Conservation (phyloP, 768 basidiomycete genomes). For the Rhizopogon vinicolor region DNA sequence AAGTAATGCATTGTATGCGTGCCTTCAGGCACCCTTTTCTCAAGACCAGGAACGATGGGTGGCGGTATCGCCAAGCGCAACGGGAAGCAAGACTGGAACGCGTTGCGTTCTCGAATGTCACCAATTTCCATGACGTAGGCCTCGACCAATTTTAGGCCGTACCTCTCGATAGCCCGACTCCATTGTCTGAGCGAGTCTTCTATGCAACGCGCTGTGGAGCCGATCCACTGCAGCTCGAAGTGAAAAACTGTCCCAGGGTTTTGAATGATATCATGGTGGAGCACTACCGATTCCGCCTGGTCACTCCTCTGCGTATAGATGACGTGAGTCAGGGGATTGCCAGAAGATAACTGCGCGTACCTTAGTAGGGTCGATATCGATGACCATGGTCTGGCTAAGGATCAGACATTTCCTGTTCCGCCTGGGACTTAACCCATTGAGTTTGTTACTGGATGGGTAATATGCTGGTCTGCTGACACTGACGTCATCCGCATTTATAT, state of each 20-base stretch:
- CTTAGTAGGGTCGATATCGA: constrained; percentile 80
- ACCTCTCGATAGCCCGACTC: constrained; percentile 79
- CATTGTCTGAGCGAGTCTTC: constrained; percentile 84
- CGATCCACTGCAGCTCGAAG: constrained; percentile 97
- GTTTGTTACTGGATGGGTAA: constrained; percentile 32
- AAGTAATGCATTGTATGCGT: constrained; percentile 69
- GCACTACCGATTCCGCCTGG: constrained; percentile 80
- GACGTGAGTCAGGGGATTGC: neutral
- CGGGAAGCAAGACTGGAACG: constrained; percentile 89
- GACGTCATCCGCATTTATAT: constrained; percentile 36
- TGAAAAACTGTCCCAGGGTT: constrained; percentile 95
- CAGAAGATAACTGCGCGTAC: constrained; percentile 28
- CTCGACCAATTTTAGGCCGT: constrained; percentile 90
- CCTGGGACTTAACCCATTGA: constrained; percentile 35
- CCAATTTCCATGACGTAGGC: constrained; percentile 90
- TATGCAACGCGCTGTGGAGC: constrained; percentile 85
- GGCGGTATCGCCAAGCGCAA: constrained; percentile 74
- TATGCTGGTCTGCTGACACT: constrained; percentile 16
- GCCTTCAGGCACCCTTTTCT: constrained; percentile 63
- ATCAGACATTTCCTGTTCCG: constrained; percentile 58
- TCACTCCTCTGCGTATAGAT: constrained; percentile 60
- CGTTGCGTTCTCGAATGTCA: constrained; percentile 79
- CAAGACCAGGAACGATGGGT: constrained; percentile 63
- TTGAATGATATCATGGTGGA: constrained; percentile 94
- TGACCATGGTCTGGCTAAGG: constrained; percentile 85